Evolutionary conservation across 164 flowering plant genomes (phyloP).

Genomic region (Malania oleifera): DNA sequence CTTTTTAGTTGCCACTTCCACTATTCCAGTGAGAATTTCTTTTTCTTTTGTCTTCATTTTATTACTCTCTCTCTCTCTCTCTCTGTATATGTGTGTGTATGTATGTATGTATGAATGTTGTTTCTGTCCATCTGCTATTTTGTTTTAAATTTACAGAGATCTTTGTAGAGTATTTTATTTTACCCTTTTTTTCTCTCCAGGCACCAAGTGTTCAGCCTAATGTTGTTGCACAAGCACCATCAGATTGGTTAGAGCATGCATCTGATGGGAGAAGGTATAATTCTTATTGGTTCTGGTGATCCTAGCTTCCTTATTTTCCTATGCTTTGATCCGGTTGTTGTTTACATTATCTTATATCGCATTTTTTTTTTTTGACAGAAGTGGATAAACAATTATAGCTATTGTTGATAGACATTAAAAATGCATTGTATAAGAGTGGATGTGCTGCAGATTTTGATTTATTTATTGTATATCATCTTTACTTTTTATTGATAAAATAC

Average conservation of each 20-base stretch:
- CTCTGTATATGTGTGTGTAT: background rate
- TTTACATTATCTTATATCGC: background rate
- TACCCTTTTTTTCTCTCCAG: too few species aligned
- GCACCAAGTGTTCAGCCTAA: slow-evolving; percentile 19
- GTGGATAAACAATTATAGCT: too few species aligned
- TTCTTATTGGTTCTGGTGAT: slow-evolving; percentile 1
- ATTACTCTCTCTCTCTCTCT: background rate
- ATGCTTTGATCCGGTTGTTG: background rate
- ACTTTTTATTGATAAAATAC: too few species aligned
- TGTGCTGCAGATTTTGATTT: background rate
- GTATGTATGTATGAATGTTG: too few species aligned
- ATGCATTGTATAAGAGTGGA: too few species aligned
- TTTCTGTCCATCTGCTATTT: too few species aligned
- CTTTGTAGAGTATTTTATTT: too few species aligned
- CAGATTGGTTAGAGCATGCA: slow-evolving; percentile 49
- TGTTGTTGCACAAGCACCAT: slow-evolving; percentile 8
- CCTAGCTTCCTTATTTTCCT: background rate
- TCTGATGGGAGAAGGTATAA: slow-evolving; percentile 47
- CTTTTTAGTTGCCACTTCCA: slow-evolving; percentile 3
- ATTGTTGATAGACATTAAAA: too few species aligned
- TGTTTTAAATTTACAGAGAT: too few species aligned
- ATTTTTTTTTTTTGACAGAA: too few species aligned
- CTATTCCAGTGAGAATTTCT: slow-evolving; percentile 11
- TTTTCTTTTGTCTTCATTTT: background rate
- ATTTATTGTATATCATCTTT: too few species aligned